Base-by-base conservation (phyloP, 2,329 filamentous ascomycete species). In the Diaporthe eres region DNA sequence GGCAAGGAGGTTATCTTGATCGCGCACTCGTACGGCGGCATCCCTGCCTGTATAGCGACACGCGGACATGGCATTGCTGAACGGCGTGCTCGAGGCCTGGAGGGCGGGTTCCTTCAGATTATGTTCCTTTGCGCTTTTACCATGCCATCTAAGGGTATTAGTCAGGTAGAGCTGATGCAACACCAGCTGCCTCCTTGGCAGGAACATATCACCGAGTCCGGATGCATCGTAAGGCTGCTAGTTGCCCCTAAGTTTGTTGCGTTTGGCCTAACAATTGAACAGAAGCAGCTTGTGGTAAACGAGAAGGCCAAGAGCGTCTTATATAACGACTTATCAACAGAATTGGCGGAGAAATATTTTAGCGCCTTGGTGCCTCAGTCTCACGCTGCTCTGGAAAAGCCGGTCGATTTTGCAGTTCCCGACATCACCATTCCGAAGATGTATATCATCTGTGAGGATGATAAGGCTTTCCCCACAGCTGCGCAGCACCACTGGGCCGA, bases 21-120 rank as follows among this genome's bases (percentile, higher is more conserved):
- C 15, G 71, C 39, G 51, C 71, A 72, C 42, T 72, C 57, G 7
- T 72, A 72, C 15, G 71, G 71, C 3, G 71, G 71, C 31, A 60
- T 72, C 28, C 57, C 71, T 1, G 44, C 63, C 28, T 68, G 63
- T 0, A 51, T 68, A 37, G 63, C 63, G 5, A 68, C 63, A 1
- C 44, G 63, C 1, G 28, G 6, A 0, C 5, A 51, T 6, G 15
- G 44, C 12, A 31, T 68, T 25, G 44, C 63, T 25, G 44, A 68
- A 37, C 63, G 63, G 19, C 28, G n/a, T 0, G 28, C 28, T 9
- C 31, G 44, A 4, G 63, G 31, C 28, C 6, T 68, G 2, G 19
- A 25, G 1, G 63, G 63, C 12, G 44, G 44, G 0, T 68, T 68
- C 28, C 9, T 37, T 25, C 31, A 51, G 0, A 68, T 68, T 6